These are phyloP conservation scores for Alternaria incomplexa DNA, from an alignment of 2,329 filamentous ascomycete species.

Conservation along the genomic window DNA sequence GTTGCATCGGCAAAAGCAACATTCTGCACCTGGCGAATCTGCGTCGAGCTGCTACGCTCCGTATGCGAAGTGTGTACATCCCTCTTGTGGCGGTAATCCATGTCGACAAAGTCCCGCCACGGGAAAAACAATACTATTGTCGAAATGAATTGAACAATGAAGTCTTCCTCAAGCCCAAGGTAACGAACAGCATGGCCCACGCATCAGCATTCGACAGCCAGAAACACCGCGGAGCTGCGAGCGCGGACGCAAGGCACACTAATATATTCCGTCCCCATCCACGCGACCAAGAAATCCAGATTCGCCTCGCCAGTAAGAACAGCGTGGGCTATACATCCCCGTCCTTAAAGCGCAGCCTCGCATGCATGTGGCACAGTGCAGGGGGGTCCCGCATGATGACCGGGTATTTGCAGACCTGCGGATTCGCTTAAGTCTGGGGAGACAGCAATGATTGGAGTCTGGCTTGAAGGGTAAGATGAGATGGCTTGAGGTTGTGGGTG, in stretches of 20 bases:
- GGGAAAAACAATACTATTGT: not conserved
- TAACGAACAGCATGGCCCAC: constrained; percentile 1
- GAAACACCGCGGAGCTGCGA: not conserved
- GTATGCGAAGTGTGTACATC: constrained; percentile 22
- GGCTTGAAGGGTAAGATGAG: not conserved
- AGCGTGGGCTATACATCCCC: not conserved
- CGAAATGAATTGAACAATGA: not conserved
- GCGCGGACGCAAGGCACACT: constrained; percentile 1
- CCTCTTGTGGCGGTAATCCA: constrained; percentile 20
- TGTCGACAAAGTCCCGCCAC: not conserved
- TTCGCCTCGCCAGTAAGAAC: constrained; percentile 1
- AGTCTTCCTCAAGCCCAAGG: constrained; percentile 4
- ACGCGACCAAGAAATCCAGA: constrained; percentile 6
- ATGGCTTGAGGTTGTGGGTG: not conserved
- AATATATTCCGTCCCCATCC: constrained; percentile 13
- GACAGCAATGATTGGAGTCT: not conserved
- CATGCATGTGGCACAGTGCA: constrained; percentile 8
- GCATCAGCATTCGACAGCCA: constrained; percentile 3
- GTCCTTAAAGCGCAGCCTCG: constrained; percentile 6
- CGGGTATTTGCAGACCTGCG: constrained; percentile 16
- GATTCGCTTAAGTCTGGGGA: constrained; percentile 4
- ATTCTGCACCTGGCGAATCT: constrained; percentile 48
- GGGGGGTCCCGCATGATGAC: constrained; percentile 15
- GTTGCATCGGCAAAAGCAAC: constrained; percentile 54
- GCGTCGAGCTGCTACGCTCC: constrained; percentile 25